Conservation (phyloP, 441 rosid genomes). For the Populus hybrid region DNA sequence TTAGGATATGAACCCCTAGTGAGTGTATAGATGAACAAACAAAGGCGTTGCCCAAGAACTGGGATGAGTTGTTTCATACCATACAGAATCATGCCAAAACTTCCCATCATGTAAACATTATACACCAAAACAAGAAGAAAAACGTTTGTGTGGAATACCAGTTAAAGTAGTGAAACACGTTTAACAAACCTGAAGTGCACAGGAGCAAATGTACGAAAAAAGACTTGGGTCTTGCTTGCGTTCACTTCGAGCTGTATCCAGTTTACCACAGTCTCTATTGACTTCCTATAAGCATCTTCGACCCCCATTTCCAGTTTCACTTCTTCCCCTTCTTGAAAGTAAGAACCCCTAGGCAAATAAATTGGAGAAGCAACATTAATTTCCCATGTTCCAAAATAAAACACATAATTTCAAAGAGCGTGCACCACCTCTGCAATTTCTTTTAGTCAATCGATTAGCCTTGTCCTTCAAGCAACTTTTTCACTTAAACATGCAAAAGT, state of each 20-base stretch:
- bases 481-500: neutral
- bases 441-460: neutral
- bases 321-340: slow-evolving; percentile 69
- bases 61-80: neutral
- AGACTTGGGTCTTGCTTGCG: slow-evolving; percentile 67
- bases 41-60: neutral
- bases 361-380: neutral
- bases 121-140: neutral
- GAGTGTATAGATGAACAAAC: neutral
- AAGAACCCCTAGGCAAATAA: slow-evolving; percentile 59
- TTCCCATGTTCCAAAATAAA: neutral
- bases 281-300: slow-evolving; percentile 58
- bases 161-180: too few relatives aligned
- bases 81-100: too few relatives aligned
- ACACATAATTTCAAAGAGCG: slow-evolving; percentile 6
- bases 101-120: neutral
- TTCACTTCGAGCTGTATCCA: slow-evolving; percentile 73
- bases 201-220: slow-evolving; percentile 88
- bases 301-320: slow-evolving; percentile 59
- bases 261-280: slow-evolving; percentile 59
- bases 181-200: slow-evolving; percentile 87
- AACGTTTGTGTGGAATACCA: neutral
- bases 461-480: neutral
- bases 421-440: neutral
- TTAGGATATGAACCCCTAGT: too few relatives aligned